Evolutionary conservation across 495 filamentous ascomycete genomes (phyloP).

Genomic region (Aspergillus sclerotiicarbonarius): DNA sequence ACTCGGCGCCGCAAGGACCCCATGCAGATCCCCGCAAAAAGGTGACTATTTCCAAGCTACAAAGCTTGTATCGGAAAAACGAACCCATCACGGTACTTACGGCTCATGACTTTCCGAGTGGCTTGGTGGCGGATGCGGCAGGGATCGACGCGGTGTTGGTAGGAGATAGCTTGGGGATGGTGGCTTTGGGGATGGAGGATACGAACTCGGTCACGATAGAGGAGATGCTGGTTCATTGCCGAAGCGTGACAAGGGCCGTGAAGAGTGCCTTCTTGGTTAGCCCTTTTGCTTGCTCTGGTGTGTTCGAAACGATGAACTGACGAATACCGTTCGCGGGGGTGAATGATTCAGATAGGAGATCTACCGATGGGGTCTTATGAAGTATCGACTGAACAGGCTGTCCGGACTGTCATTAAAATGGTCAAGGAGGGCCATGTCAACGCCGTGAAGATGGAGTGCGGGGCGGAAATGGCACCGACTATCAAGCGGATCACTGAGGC

Average conservation of each 20-base stretch:
- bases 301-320: too few relatives aligned
- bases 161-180: too few relatives aligned
- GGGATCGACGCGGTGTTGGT: too few relatives aligned
- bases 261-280: too few relatives aligned
- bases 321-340: too few relatives aligned
- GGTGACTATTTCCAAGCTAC: slow-evolving; percentile 75
- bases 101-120: slow-evolving; percentile 95
- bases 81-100: slow-evolving; percentile 95
- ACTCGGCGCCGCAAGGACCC: too few relatives aligned
- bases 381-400: slow-evolving; percentile 79
- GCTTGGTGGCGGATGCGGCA: slow-evolving; percentile 71
- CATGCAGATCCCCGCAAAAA: slow-evolving; percentile 60
- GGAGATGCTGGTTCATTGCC: too few relatives aligned
- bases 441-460: slow-evolving; percentile 89
- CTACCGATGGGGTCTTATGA: slow-evolving; percentile 98
- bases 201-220: too few relatives aligned
- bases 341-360: slow-evolving; percentile 65
- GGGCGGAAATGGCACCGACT: slow-evolving; percentile 79
- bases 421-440: slow-evolving; percentile 90
- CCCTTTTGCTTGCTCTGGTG: too few relatives aligned
- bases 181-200: too few relatives aligned
- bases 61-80: slow-evolving; percentile 68
- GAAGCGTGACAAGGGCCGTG: too few relatives aligned
- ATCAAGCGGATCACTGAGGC: slow-evolving; percentile 81
- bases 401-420: slow-evolving; percentile 78